Percentiles rank a stretch among this genome's conserved stretches.
phyloP scores from a whole-genome alignment of 345 rosid genomes.

The Acer saccharum region DNA sequence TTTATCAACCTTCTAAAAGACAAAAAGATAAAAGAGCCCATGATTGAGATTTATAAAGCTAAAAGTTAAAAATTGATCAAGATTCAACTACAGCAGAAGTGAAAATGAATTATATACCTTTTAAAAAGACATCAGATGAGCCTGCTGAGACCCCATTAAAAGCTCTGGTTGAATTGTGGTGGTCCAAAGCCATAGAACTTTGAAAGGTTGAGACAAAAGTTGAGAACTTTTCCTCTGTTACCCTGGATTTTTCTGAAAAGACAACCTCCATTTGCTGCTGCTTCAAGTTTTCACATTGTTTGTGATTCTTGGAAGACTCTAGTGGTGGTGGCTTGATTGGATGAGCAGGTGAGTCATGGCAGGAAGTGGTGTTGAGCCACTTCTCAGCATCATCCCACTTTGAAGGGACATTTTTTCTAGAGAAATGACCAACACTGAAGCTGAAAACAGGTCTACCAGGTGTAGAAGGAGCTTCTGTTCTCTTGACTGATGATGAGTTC shows the following conservation, averaged over 20 bases:
- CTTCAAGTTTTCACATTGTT: constrained; percentile 38
- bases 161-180: constrained; percentile 26
- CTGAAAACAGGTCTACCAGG: constrained; percentile 85
- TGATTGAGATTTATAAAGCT: constrained; percentile 14
- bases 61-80: constrained; percentile 5
- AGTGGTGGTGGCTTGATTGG: constrained; percentile 39
- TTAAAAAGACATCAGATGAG: constrained; percentile 53
- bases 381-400: constrained; percentile 97
- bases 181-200: constrained; percentile 36
- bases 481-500: constrained; percentile 43
- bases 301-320: constrained; percentile 35
- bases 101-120: constrained; percentile 51
- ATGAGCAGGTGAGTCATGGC: constrained; percentile 75
- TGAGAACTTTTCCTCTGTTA: constrained; percentile 48
- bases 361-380: constrained; percentile 65
- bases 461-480: constrained; percentile 68
- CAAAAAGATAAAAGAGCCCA: constrained; percentile 16
- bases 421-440: constrained; percentile 51
- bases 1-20: constrained; percentile 24
- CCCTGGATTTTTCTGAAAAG: constrained; percentile 68
- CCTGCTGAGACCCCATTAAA: constrained; percentile 51
- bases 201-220: constrained; percentile 37
- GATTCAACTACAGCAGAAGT: constrained; percentile 15
- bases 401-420: constrained; percentile 81
- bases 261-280: constrained; percentile 51